Conservation (phyloP, 2,329 filamentous ascomycete genomes). For the Aspergillus phoenicis region DNA sequence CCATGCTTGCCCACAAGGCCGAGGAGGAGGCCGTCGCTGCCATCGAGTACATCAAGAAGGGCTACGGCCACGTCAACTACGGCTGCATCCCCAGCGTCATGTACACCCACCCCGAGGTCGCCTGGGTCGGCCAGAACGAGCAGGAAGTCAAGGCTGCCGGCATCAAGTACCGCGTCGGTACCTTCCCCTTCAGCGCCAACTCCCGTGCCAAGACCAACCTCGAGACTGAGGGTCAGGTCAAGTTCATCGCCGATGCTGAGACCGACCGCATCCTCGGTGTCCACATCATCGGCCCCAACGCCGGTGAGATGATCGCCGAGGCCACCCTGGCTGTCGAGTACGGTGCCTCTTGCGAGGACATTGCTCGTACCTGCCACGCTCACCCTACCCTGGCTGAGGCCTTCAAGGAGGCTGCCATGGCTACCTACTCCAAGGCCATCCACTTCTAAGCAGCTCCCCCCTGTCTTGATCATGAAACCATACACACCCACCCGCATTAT, state of each 20-base stretch:
- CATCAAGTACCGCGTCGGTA: constrained; percentile 88
- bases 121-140: constrained; percentile 98
- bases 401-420: constrained; percentile 99
- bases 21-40: constrained; percentile 96
- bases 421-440: constrained; percentile 91
- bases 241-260: constrained; percentile 94
- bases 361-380: constrained; percentile 91
- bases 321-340: constrained; percentile 94
- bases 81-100: constrained; percentile 96
- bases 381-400: constrained; percentile 95
- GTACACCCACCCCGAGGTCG: constrained; percentile 98
- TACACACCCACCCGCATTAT: constrained; percentile 15
- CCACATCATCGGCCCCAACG: constrained; percentile 94
- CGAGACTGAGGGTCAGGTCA: constrained; percentile 93
- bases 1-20: constrained; percentile 99
- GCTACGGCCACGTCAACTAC: constrained; percentile 98
- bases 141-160: constrained; percentile 88
- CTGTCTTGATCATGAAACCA: constrained; percentile 19
- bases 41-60: constrained; percentile 97
- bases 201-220: constrained; percentile 98
- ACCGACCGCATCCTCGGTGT: constrained; percentile 94
- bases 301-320: constrained; percentile 99
- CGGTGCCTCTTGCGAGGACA: constrained; percentile 91
- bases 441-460: constrained; percentile 68
- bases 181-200: constrained; percentile 97